These are phyloP conservation scores for Chaetomium sp. DNA, from an alignment of 2,329 filamentous ascomycete genomes.

Conservation along the genomic window DNA sequence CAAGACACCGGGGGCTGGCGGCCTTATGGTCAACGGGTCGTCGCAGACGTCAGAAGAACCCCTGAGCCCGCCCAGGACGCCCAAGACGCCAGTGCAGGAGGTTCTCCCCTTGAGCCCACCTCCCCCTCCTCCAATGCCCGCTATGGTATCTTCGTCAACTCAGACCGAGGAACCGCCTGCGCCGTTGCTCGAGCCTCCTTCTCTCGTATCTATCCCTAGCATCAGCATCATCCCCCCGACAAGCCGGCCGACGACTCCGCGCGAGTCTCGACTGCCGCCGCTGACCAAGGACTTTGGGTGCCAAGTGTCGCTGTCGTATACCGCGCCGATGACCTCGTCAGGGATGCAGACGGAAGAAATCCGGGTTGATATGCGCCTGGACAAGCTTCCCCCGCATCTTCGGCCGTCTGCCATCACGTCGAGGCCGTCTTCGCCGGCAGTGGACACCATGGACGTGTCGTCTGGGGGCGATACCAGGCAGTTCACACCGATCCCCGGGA, in stretches of 20 bases:
- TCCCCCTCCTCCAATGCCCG: constrained; percentile 10
- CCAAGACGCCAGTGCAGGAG: constrained; percentile 43
- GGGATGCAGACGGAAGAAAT: constrained; percentile 85
- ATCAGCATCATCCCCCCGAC: constrained; percentile 88
- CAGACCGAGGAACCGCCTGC: constrained; percentile 51
- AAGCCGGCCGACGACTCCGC: constrained; percentile 74
- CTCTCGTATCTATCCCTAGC: constrained; percentile 58
- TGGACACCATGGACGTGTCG: constrained; percentile 20
- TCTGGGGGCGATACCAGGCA: constrained; percentile 33
- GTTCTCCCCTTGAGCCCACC: constrained; percentile 31
- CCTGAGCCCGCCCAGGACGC: constrained; percentile 59
- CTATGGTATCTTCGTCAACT: constrained; percentile 51
- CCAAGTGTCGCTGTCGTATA: constrained; percentile 59
- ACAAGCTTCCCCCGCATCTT: constrained; percentile 68
- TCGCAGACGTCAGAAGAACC: constrained; percentile 59
- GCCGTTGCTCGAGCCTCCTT: constrained; percentile 27
- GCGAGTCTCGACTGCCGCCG: constrained; percentile 67
- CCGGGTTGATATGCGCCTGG: constrained; percentile 68
- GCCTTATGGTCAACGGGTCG: constrained; percentile 56
- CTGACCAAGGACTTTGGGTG: constrained; percentile 76
- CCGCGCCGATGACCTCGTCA: constrained; percentile 47
- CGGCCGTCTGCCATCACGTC: constrained; percentile 70
- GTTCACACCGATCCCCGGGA: constrained; percentile 47
- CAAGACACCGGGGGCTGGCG: constrained; percentile 36
- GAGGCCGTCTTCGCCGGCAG: constrained; percentile 48